phyloP scores from a whole-genome alignment of 2,329 filamentous ascomycete species.

The Helminthosporium solani region DNA sequence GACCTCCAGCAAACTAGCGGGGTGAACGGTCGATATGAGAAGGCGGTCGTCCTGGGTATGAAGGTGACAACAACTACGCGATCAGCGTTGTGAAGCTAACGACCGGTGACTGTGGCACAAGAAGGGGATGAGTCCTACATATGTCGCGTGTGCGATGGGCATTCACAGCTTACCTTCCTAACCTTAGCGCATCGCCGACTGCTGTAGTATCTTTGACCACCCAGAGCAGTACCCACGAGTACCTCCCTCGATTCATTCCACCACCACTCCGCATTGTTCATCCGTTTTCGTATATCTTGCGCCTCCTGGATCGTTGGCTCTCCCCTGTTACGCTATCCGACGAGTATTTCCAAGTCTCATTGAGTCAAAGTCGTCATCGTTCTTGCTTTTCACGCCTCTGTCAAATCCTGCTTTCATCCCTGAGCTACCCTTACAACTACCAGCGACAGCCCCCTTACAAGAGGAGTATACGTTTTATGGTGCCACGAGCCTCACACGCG shows the following conservation, averaged over 20 bases:
- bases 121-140: neutral
- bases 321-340: too few species aligned
- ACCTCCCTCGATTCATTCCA: too few species aligned
- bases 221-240: neutral
- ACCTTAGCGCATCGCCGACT: constrained; percentile 6
- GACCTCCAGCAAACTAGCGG: neutral
- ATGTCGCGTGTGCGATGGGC: constrained; percentile 6
- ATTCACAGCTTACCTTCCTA: constrained; percentile 11
- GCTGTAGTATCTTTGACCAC: constrained; percentile 3
- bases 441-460: neutral
- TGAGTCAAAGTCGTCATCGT: neutral
- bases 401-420: neutral
- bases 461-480: neutral
- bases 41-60: neutral
- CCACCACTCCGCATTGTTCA: too few species aligned
- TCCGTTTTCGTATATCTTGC: too few species aligned
- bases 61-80: neutral
- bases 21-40: neutral
- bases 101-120: constrained; percentile 11
- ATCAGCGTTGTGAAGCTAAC: neutral
- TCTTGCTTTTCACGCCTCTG: neutral
- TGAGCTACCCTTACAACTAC: neutral
- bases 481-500: constrained; percentile 12
- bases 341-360: too few species aligned
- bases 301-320: neutral